A percentile compares a stretch with the other conserved stretches of the same genome.
phyloP scores from a whole-genome alignment of 257 asterid species.

The Solanum pinnatisectum region DNA sequence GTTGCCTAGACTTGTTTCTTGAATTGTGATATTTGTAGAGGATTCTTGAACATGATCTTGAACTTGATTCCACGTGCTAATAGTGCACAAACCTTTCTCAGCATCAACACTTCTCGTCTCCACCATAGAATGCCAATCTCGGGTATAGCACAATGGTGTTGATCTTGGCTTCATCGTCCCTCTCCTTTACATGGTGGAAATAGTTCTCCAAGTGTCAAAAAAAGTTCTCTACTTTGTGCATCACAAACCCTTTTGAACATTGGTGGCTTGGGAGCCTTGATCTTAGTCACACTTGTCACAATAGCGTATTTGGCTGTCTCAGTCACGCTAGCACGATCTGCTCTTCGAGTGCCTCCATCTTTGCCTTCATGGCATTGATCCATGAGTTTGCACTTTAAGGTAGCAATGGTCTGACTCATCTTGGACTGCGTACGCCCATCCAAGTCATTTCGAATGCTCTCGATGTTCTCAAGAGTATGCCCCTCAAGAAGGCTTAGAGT shows the following conservation, averaged over 20 bases:
- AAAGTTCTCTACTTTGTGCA: neutral
- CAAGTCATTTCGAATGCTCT: neutral
- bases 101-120: neutral
- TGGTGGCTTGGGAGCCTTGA: neutral
- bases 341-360: neutral
- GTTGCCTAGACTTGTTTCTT: neutral
- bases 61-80: neutral
- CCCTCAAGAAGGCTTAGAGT: neutral
- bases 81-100: neutral
- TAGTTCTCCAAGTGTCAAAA: neutral
- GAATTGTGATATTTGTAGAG: neutral
- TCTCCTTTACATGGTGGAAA: neutral
- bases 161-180: neutral
- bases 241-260: neutral
- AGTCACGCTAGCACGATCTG: neutral
- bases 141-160: neutral
- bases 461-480: neutral
- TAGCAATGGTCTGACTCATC: neutral
- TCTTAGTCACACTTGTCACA: neutral
- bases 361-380: neutral
- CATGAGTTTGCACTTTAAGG: neutral
- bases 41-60: neutral
- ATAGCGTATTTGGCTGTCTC: neutral
- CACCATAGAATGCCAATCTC: neutral
- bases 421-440: neutral